These are phyloP conservation scores for Polysphondylium violaceum DNA, from an alignment of 78 protist species.

Conservation along the genomic window DNA sequence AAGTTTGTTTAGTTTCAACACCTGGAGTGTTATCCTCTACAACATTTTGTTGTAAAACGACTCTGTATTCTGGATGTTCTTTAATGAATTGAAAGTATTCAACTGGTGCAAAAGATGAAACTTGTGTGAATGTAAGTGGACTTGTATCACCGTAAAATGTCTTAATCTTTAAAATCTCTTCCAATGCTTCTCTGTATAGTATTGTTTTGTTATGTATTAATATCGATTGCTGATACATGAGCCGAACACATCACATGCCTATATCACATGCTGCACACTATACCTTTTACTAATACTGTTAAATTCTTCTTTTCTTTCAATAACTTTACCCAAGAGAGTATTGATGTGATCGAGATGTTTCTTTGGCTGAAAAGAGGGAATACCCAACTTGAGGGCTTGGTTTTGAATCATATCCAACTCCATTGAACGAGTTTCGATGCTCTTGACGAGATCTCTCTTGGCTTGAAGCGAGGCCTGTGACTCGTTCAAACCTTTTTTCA, in stretches of 20 bases:
- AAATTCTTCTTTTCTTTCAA: conserved; percentile 24
- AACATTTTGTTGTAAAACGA: conserved; percentile 1
- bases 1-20: not conserved
- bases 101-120: conserved; percentile 35
- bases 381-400: conserved; percentile 63
- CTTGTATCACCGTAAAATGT: conserved; percentile 22
- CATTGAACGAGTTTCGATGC: conserved; percentile 30
- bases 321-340: conserved; percentile 4
- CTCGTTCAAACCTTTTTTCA: conserved; percentile 56
- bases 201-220: too few species aligned
- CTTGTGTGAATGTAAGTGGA: conserved; percentile 39
- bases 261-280: too few species aligned
- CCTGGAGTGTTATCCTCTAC: not conserved
- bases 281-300: conserved; percentile 27
- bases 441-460: conserved; percentile 37
- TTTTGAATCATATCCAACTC: conserved; percentile 55
- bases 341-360: conserved; percentile 26
- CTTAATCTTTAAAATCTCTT: conserved; percentile 14
- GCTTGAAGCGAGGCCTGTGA: conserved; percentile 55
- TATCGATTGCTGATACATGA: not conserved
- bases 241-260: too few species aligned
- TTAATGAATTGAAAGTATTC: conserved; percentile 39
- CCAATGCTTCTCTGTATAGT: conserved; percentile 47
- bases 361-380: conserved; percentile 70
- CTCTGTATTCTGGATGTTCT: conserved; percentile 72